Percentiles rank a stretch among this genome's conserved stretches.
These are phyloP conservation scores for Pilobolus umbonatus DNA, from an alignment of 192 early-diverging fungal genomes.

Conservation along the genomic window DNA sequence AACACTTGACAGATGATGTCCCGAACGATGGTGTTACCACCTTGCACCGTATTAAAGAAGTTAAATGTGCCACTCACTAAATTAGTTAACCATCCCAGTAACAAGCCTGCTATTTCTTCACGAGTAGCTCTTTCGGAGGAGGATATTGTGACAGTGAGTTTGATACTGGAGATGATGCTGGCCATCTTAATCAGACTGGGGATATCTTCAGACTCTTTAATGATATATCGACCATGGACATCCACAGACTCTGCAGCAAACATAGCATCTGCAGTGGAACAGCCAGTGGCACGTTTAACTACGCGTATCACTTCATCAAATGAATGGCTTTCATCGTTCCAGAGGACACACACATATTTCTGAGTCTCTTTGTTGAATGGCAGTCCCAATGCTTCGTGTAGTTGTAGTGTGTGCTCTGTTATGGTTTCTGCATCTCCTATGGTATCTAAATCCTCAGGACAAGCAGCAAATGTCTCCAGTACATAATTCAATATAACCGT, in stretches of 20 bases:
- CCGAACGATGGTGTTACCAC: constrained; percentile 40
- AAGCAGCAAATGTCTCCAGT: constrained; percentile 74
- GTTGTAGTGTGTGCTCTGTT: constrained; percentile 5
- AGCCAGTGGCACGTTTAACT: constrained; percentile 60
- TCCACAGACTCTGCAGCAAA: constrained; percentile 80
- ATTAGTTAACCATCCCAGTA: constrained; percentile 80
- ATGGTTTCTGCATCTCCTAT: neutral
- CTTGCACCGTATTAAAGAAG: constrained; percentile 26
- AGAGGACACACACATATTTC: constrained; percentile 76
- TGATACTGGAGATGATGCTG: constrained; percentile 60
- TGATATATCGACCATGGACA: constrained; percentile 72
- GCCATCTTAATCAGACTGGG: constrained; percentile 63
- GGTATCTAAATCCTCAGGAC: constrained; percentile 28
- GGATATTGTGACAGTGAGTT: constrained; percentile 73
- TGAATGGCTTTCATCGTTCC: constrained; percentile 97
- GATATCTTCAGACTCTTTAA: constrained; percentile 64
- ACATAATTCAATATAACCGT: constrained; percentile 88
- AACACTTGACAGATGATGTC: constrained; percentile 58
- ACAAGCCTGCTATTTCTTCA: constrained; percentile 74
- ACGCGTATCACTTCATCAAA: constrained; percentile 89
- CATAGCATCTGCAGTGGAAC: constrained; percentile 59
- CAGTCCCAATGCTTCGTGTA: constrained; percentile 15
- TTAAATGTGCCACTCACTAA: constrained; percentile 55
- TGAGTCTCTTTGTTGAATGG: constrained; percentile 1
- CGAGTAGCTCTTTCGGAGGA: constrained; percentile 79